Conservation (phyloP, 352 stramenopile genomes). For the Pythium vanterpoolii region DNA sequence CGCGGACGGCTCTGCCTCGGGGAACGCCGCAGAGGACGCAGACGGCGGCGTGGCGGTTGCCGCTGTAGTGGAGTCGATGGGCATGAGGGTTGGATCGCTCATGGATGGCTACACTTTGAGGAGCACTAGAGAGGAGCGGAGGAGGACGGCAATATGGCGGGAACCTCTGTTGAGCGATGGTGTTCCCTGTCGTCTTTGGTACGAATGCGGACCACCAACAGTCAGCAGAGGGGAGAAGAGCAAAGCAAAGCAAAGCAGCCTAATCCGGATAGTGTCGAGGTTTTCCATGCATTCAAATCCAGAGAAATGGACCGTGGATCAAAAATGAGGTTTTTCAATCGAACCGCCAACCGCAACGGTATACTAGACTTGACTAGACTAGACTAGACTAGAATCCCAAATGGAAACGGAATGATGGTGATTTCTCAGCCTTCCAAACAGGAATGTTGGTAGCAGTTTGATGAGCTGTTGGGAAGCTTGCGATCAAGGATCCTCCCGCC, state of each 20-base stretch:
- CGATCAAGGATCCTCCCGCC: too few species aligned
- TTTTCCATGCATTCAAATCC: not conserved
- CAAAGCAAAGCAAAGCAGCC: not conserved
- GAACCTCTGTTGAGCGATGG: conserved; percentile 30
- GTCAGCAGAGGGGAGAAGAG: not conserved
- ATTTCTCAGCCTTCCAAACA: not conserved
- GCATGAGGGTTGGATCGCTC: conserved; percentile 7
- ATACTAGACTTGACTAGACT: too few species aligned
- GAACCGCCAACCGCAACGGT: not conserved
- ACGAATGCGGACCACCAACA: not conserved
- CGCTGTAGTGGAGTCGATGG: not conserved
- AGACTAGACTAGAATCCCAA: too few species aligned
- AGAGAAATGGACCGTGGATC: not conserved
- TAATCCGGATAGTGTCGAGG: not conserved
- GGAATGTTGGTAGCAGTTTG: not conserved
- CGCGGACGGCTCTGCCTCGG: too few species aligned
- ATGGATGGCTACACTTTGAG: conserved; percentile 22
- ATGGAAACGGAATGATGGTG: not conserved
- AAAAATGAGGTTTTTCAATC: not conserved
- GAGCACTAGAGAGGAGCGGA: not conserved
- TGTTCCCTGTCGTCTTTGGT: conserved; percentile 18
- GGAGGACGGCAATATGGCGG: conserved; percentile 12
- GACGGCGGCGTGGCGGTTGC: not conserved
- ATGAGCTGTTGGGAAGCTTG: too few species aligned
- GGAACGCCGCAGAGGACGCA: too few species aligned